A percentile compares a stretch with the other conserved stretches of the same genome.
Evolutionary conservation across 495 filamentous ascomycete genomes (phyloP).

Genomic region (Lentithecium fluviatile): DNA sequence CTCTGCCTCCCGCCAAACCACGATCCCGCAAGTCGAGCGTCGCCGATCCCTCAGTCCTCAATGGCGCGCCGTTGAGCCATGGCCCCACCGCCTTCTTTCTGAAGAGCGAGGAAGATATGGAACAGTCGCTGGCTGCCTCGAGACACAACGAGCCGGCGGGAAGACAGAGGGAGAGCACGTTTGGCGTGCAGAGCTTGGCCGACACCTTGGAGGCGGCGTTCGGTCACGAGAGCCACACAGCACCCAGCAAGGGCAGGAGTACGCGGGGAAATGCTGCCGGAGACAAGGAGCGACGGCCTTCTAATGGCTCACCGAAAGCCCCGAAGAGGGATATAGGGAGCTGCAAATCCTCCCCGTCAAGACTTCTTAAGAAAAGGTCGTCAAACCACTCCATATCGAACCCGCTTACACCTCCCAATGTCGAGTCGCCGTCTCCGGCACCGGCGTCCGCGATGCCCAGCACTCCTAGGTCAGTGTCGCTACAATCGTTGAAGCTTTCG

Average conservation of each 20-base stretch:
- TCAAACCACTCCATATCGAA: constrained; percentile 43
- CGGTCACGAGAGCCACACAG: constrained; percentile 36
- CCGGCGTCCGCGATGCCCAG: constrained; percentile 45
- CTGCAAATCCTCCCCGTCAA: constrained; percentile 37
- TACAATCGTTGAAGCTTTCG: constrained; percentile 52
- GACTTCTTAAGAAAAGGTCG: constrained; percentile 13
- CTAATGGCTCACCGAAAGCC: constrained; percentile 7
- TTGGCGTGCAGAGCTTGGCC: constrained; percentile 64
- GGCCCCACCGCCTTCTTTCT: constrained; percentile 45
- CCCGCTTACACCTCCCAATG: constrained; percentile 57
- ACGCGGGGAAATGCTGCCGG: neutral
- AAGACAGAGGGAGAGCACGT: constrained; percentile 38
- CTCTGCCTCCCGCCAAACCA: constrained; percentile 17
- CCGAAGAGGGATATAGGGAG: constrained; percentile 4
- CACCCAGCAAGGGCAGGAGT: constrained; percentile 38
- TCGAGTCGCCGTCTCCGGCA: constrained; percentile 46
- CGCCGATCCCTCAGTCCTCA: constrained; percentile 22
- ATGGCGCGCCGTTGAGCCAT: constrained; percentile 30
- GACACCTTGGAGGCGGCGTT: constrained; percentile 51
- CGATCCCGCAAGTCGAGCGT: constrained; percentile 36
- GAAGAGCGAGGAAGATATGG: constrained; percentile 42
- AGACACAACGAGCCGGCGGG: constrained; percentile 1
- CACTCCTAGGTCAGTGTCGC: constrained; percentile 49
- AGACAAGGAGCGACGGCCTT: constrained; percentile 1
- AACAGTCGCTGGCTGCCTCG: constrained; percentile 24